Percentiles rank a stretch among this genome's conserved stretches.
Conservation (phyloP, 2,329 filamentous ascomycete species). For the Berkeleyomyces basicola region DNA sequence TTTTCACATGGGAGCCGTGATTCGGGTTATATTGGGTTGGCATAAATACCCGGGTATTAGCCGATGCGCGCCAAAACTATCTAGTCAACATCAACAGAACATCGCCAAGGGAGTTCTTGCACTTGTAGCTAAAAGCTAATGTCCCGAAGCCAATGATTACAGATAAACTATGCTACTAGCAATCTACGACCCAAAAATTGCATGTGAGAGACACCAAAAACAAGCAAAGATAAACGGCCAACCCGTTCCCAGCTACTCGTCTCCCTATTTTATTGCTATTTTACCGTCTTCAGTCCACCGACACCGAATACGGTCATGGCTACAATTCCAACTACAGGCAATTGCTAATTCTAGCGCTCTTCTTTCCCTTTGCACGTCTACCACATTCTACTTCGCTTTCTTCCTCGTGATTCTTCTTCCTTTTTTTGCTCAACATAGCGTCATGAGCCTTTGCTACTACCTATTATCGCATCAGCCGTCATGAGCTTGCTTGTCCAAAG, state of each 20-base stretch:
- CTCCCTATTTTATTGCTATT: background rate
- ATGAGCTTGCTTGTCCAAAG: constrained; percentile 12
- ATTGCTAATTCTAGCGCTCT: background rate
- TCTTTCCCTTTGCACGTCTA: background rate
- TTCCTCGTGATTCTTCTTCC: background rate
- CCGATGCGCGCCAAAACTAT: no score
- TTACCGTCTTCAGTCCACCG: background rate
- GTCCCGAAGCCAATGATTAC: no score
- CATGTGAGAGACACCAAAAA: no score
- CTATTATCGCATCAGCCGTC: background rate
- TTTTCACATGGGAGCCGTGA: background rate
- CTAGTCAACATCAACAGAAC: no score
- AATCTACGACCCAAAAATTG: no score
- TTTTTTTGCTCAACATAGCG: background rate
- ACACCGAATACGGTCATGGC: background rate
- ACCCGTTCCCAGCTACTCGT: no score
- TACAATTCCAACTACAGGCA: background rate
- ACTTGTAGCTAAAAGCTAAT: no score
- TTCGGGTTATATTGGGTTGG: no score
- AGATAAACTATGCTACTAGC: no score
- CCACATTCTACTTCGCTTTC: background rate
- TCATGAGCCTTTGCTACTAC: background rate
- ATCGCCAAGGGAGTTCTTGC: no score
- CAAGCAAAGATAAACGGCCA: no score
- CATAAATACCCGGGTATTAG: no score